Base-by-base conservation (phyloP, 2,329 filamentous ascomycete species). In the Rhynchosporium graminicola region DNA sequence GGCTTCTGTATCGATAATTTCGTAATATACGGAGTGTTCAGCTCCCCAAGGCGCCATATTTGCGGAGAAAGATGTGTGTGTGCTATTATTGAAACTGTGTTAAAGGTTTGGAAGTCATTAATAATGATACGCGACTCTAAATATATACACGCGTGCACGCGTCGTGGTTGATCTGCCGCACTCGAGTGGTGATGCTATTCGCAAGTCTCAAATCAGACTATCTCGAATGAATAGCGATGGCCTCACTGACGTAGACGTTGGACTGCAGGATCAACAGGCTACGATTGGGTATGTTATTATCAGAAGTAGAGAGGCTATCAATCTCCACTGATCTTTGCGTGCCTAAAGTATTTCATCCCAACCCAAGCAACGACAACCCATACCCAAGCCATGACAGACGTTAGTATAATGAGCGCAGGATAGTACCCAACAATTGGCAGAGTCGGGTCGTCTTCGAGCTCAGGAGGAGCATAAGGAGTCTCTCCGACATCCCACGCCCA, bases 401-500 rank as follows among this genome's bases (percentile, higher is more conserved):
- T 97, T 69, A 98, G 80, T 63, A 98, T 95, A 67, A 98, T 90
- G 72, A 99, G 79, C 10, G 93, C 92, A 29, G 95, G 95, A 77
- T 99, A 99, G 77, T 99, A 99, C 9, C 96, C 95, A 10, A 96
- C 91, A 72, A 99, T 97, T 2, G 95, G 95, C 70, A 99, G 77
- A 2, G 94, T 98, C 6, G 90, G 88, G 76, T 99, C 95, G 76
- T 98, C 92, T 76, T 97, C 93, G 48, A 98, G 81, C 78, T 98
- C 94, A 3, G 94, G 94, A 57, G 94, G 94, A 59, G 94, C 94
- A 76, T 97, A 97, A 0, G 94, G 94, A 40, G 92, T 97, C 76
- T 94, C 92, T 51, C 94, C 94, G 1, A 98, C 94, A 78, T 98
- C 94, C 95, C 95, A 99, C 2, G 95, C 95, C 95, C 95, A 99